Conservation (phyloP, 495 filamentous ascomycete species). For the Neurospora sp. region DNA sequence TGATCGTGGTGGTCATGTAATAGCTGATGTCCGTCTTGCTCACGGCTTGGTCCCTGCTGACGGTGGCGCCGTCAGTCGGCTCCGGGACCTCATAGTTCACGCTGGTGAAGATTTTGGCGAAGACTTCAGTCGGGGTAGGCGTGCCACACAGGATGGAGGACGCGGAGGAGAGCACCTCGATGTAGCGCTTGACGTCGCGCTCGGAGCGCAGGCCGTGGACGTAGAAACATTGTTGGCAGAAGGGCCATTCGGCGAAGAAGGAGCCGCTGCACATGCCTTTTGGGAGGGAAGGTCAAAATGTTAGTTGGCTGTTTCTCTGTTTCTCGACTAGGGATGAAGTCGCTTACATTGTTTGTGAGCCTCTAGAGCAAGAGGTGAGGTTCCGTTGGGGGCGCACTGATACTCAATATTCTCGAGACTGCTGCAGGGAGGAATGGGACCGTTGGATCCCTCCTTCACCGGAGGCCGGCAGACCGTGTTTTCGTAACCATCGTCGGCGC, state of each 20-base stretch:
- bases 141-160: constrained; percentile 20
- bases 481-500: constrained; percentile 11
- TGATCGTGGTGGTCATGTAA: constrained; percentile 24
- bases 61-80: constrained; percentile 16
- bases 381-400: constrained; percentile 19
- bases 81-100: constrained; percentile 4
- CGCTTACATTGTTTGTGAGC: constrained; percentile 27
- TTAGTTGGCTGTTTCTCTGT: background rate
- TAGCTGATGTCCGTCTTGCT: constrained; percentile 24
- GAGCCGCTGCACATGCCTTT: constrained; percentile 29
- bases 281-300: background rate
- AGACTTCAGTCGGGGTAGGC: constrained; percentile 17
- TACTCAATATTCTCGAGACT: constrained; percentile 20
- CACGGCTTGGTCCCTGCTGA: constrained; percentile 16
- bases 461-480: constrained; percentile 20
- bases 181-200: constrained; percentile 18
- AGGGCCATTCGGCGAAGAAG: constrained; percentile 29
- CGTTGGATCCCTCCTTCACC: constrained; percentile 12
- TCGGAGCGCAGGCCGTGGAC: constrained; percentile 24
- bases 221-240: constrained; percentile 26
- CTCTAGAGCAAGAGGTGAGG: constrained; percentile 14
- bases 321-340: background rate
- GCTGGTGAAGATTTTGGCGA: constrained; percentile 17
- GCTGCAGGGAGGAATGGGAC: constrained; percentile 21
- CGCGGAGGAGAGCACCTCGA: constrained; percentile 16